Percentiles rank a stretch among this genome's conserved stretches.
phyloP scores from a whole-genome alignment of 1,284 basidiomycete genomes.

The Boletellus deceptivus region DNA sequence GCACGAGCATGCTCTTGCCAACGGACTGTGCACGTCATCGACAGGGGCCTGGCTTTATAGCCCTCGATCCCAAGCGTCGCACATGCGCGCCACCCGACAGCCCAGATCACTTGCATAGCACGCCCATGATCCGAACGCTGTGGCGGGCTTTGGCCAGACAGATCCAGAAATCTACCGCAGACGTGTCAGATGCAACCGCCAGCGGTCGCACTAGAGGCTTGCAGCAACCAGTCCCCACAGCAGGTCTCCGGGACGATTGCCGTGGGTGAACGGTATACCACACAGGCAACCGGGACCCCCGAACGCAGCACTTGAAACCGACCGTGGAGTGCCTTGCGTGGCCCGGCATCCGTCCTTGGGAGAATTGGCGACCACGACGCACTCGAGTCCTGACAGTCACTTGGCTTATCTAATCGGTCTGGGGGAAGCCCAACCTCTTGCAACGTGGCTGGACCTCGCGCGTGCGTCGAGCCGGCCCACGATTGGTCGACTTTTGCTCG shows the following conservation, averaged over 20 bases:
- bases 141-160: too few species aligned
- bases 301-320: too few species aligned
- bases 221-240: too few species aligned
- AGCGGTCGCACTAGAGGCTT: too few species aligned
- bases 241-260: too few species aligned
- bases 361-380: conserved; percentile 2
- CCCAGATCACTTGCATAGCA: conserved; percentile 10
- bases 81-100: conserved; percentile 2
- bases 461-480: conserved; percentile 14
- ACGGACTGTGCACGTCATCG: conserved; percentile 15
- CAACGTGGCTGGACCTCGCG: conserved; percentile 7
- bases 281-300: too few species aligned
- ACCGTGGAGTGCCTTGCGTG: too few species aligned
- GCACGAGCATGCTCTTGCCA: not conserved
- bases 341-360: too few species aligned
- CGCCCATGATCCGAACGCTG: conserved; percentile 8
- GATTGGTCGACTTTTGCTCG: conserved; percentile 13
- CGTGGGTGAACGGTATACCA: too few species aligned
- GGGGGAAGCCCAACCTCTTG: not conserved
- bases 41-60: conserved; percentile 14
- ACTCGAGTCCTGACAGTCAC: conserved; percentile 12
- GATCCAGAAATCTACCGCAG: too few species aligned
- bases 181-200: too few species aligned
- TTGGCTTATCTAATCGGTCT: conserved; percentile 15
- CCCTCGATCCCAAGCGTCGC: conserved; percentile 6